phyloP scores from a whole-genome alignment of 116 monocot species.

The Papilionanthe hybrid region DNA sequence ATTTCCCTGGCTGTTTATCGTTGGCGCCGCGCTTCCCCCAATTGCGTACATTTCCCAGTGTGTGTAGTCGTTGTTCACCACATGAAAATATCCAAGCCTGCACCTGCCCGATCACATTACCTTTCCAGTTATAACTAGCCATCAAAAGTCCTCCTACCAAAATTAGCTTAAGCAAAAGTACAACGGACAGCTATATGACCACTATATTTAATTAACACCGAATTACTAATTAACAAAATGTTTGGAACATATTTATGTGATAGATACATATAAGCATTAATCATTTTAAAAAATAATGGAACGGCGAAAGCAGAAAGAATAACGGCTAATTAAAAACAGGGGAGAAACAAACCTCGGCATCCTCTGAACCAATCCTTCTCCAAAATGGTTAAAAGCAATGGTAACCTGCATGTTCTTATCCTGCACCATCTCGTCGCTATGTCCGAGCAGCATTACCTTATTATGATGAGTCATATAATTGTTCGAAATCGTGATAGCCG shows the following conservation, averaged over 20 bases:
- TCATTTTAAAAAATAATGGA: too few relatives aligned
- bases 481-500: conserved; percentile 41
- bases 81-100: conserved; percentile 38
- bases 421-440: conserved; percentile 21
- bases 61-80: conserved; percentile 43
- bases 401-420: conserved; percentile 39
- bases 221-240: too few relatives aligned
- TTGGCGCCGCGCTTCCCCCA: conserved; percentile 32
- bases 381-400: conserved; percentile 35
- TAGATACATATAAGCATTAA: too few relatives aligned
- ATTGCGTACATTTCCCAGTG: conserved; percentile 45
- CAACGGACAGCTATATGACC: too few relatives aligned
- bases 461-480: conserved; percentile 33
- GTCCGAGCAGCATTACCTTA: conserved; percentile 44
- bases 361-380: conserved; percentile 25
- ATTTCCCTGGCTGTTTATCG: conserved; percentile 41
- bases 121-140: too few relatives aligned
- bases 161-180: too few relatives aligned
- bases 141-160: too few relatives aligned
- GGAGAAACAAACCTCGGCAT: conserved; percentile 23
- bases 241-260: too few relatives aligned
- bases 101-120: conserved; percentile 9
- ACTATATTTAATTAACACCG: too few relatives aligned
- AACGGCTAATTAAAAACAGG: too few relatives aligned
- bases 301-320: too few relatives aligned